A percentile compares a stretch with the other conserved stretches of the same genome.
Evolutionary conservation across 805 yeast species (phyloP).

Genomic region (Brettanomyces naardenensis): DNA sequence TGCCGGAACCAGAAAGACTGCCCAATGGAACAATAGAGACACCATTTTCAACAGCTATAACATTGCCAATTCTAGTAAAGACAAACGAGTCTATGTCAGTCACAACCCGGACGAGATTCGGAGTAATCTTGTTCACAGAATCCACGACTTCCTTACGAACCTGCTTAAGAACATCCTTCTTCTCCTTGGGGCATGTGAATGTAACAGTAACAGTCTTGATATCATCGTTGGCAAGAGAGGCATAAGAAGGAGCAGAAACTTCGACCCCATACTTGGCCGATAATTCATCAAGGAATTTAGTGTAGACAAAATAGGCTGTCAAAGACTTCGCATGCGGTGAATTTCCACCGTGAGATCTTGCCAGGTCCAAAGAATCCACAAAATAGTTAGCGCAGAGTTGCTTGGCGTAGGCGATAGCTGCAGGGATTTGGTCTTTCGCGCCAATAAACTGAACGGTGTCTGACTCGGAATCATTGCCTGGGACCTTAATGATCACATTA

Average conservation of each 20-base stretch:
- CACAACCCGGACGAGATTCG: conserved; percentile 50
- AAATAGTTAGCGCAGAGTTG: conserved; percentile 48
- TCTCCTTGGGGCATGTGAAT: conserved; percentile 45
- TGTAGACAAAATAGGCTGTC: conserved; percentile 54
- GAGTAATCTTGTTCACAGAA: conserved; percentile 64
- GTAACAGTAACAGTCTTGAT: conserved; percentile 46
- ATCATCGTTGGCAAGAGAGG: conserved; percentile 33
- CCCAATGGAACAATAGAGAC: conserved; percentile 58
- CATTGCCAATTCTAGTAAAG: conserved; percentile 34
- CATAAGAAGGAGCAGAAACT: conserved; percentile 39
- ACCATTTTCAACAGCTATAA: conserved; percentile 35
- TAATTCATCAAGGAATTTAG: conserved; percentile 39
- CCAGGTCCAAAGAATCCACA: conserved; percentile 69
- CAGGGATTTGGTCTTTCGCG: conserved; percentile 41
- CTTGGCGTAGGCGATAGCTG: conserved; percentile 59
- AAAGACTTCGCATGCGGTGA: conserved; percentile 67
- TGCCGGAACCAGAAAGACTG: conserved; percentile 33
- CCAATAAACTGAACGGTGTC: conserved; percentile 57
- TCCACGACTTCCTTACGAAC: conserved; percentile 70
- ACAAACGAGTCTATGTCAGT: conserved; percentile 64
- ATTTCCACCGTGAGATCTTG: conserved; percentile 83
- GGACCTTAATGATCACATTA: conserved; percentile 50
- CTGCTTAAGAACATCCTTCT: conserved; percentile 39
- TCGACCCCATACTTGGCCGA: conserved; percentile 34
- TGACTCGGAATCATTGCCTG: conserved; percentile 33